Evolutionary conservation across 495 filamentous ascomycete genomes (phyloP), one percentile per base, ranked within the genome.

Genomic region (Aspergillus egyptiacus): DNA sequence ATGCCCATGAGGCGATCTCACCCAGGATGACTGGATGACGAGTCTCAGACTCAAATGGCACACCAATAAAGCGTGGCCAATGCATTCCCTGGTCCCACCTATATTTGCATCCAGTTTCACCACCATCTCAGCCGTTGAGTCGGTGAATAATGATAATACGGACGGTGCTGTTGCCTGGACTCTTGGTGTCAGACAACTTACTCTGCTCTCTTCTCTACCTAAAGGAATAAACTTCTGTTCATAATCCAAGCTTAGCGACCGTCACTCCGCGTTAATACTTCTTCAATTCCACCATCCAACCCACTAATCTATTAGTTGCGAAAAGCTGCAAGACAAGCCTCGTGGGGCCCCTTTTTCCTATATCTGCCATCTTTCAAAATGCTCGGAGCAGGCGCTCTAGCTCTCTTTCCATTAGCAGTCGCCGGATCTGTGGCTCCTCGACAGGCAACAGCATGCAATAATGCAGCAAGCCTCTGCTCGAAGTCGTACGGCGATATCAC

Each of bases 401-500:
- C 62, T 11, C 51, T 71, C 46, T 51, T 71, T 23, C 59, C 66
- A 18, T 53, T 62, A 15, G 57, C 56, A 13, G 57, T 62, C 10
- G 65, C 66, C 27, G 63, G 59, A 45, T 52, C 62, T 13, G 38
- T 69, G 10, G 49, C 55, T 8, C 45, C 60, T 30, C 68, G 69
- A 33, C 54, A 57, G 11, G n/a, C 41, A 31, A 73, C 65, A 31
- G 72, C 70, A 30, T 84, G 81, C 73, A 84, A 84, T 61, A 83
- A 83, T 60, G 79, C 76, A 5, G 76, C 80, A 9, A 65, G 68
- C 34, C 71, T 84, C 20, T 84, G 81, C 71, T 66, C 64, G 46
- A 74, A 74, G 54, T 61, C 73, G 13, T 84, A 83, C 61, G 74
- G 74, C 51, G 76, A 80, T 45, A 78, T 84, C 49, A 83, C 80